phyloP scores from a whole-genome alignment of 2,329 filamentous ascomycete genomes.

The Scedosporium boydii region DNA sequence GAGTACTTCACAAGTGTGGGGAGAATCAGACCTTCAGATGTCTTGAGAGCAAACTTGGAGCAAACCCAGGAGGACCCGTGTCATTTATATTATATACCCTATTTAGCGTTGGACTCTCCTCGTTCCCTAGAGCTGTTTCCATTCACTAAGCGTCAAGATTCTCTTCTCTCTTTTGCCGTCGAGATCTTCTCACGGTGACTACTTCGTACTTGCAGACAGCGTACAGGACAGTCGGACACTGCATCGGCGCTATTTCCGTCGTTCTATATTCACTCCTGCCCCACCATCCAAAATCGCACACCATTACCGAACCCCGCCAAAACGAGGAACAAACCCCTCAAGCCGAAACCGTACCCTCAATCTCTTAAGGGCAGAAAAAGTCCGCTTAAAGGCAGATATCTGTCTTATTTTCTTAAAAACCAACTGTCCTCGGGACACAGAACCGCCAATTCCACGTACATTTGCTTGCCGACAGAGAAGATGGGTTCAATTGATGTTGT shows the following conservation, averaged over 20 bases:
- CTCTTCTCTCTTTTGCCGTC: too few species aligned
- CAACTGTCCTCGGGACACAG: neutral
- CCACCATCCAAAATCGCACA: constrained; percentile 4
- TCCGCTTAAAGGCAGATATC: neutral
- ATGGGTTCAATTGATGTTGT: constrained; percentile 8
- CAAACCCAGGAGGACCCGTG: too few species aligned
- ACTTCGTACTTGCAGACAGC: neutral
- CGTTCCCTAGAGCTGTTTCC: too few species aligned
- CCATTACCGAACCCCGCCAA: constrained; percentile 6
- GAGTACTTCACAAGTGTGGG: too few species aligned
- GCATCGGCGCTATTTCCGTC: neutral
- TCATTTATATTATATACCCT: too few species aligned
- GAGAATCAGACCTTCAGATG: too few species aligned
- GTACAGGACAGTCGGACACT: neutral
- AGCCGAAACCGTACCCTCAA: neutral
- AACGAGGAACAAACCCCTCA: constrained; percentile 5
- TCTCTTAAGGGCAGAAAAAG: neutral
- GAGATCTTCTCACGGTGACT: too few species aligned
- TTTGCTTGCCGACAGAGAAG: neutral
- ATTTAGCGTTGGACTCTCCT: too few species aligned
- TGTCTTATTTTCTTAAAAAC: neutral
- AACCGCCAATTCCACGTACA: neutral
- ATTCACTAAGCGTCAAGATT: too few species aligned
- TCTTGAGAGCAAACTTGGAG: too few species aligned
- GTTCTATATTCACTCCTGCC: neutral